These are phyloP conservation scores for Penicillium brasilianum DNA, from an alignment of 2,329 filamentous ascomycete species.

Conservation along the genomic window DNA sequence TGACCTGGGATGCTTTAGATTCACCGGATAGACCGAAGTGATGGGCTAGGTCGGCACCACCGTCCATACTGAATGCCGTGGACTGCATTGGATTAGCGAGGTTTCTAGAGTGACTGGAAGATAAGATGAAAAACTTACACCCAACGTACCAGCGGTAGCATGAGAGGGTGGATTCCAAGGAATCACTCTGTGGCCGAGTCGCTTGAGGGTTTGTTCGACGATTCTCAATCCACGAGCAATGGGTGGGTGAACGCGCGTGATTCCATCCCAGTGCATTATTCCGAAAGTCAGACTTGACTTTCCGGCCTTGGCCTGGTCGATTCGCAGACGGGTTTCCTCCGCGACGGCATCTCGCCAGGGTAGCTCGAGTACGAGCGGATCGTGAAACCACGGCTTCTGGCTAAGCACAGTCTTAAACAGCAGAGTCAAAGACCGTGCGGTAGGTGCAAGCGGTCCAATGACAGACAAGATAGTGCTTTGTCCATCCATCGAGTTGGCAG, in stretches of 20 bases:
- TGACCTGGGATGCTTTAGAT: conserved; percentile 51
- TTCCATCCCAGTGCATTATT: conserved; percentile 58
- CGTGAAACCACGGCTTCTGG: conserved; percentile 67
- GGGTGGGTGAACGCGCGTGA: conserved; percentile 61
- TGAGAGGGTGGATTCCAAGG: conserved; percentile 64
- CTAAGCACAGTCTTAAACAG: conserved; percentile 62
- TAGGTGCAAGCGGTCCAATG: conserved; percentile 66
- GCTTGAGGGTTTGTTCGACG: conserved; percentile 55
- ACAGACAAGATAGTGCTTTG: conserved; percentile 68
- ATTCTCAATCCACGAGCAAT: conserved; percentile 60
- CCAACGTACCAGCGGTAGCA: conserved; percentile 43
- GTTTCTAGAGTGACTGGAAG: neutral
- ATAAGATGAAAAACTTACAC: conserved; percentile 38
- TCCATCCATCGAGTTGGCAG: conserved; percentile 68
- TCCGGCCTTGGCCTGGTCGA: conserved; percentile 40
- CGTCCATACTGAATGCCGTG: conserved; percentile 47
- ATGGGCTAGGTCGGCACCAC: conserved; percentile 56
- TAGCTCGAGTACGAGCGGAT: conserved; percentile 68
- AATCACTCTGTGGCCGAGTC: conserved; percentile 62
- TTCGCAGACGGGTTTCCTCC: conserved; percentile 43
- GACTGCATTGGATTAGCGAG: conserved; percentile 28
- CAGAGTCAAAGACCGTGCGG: conserved; percentile 59
- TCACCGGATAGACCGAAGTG: conserved; percentile 63
- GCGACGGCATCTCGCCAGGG: conserved; percentile 64
- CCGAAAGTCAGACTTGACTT: conserved; percentile 58